Percentiles rank a stretch among this genome's conserved stretches.
Conservation (phyloP, 202 grass and related monocot species). For the Hordeum pubiflorum region DNA sequence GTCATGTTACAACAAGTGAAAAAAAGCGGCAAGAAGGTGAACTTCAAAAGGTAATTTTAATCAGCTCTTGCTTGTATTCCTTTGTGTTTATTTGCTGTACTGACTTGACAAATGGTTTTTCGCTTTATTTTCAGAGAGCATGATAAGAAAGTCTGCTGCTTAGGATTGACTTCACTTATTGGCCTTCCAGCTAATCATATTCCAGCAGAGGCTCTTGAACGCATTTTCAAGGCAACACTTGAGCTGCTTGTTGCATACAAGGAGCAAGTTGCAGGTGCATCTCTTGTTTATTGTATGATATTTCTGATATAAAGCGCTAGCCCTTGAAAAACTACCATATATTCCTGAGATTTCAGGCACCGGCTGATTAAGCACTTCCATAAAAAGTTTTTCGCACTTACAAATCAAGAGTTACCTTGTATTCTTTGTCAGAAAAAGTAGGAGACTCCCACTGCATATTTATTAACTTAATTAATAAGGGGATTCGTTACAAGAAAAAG, state of each 20-base stretch:
- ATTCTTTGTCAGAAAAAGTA: neutral
- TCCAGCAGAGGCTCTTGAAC: conserved; percentile 63
- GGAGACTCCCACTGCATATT: neutral
- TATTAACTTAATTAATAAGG: neutral
- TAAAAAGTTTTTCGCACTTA: neutral
- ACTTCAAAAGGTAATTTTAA: conserved; percentile 57
- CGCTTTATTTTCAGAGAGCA: conserved; percentile 58
- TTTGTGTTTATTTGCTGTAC: neutral
- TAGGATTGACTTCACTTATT: conserved; percentile 86
- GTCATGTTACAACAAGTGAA: conserved; percentile 72
- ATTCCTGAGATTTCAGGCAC: neutral
- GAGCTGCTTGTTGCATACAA: conserved; percentile 72
- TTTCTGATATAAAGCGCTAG: neutral
- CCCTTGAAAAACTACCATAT: neutral
- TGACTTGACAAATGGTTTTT: neutral
- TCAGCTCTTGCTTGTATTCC: neutral
- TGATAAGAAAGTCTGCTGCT: conserved; percentile 81
- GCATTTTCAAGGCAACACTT: conserved; percentile 78
- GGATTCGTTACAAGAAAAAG: neutral
- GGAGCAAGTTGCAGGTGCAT: conserved; percentile 78
- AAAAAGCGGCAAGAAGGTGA: conserved; percentile 55
- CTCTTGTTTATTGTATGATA: conserved; percentile 4
- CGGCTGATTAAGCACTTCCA: neutral
- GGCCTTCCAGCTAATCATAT: conserved; percentile 67
- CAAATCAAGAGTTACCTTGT: neutral